Conservation (phyloP, 805 yeast species). For the Kockiozyma suomiensis region DNA sequence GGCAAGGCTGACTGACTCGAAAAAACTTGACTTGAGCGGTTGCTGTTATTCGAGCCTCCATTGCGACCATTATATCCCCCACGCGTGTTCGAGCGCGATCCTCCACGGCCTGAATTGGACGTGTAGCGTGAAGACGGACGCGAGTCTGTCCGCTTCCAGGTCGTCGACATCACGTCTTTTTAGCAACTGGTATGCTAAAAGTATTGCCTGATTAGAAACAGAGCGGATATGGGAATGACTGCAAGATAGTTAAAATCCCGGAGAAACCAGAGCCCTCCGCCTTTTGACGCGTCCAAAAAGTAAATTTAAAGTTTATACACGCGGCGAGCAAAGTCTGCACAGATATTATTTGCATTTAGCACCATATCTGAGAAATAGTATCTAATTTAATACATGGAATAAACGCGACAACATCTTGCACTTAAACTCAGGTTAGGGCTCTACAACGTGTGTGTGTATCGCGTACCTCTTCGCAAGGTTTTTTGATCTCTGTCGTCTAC, state of each 20-base stretch:
- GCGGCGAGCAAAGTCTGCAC: background rate
- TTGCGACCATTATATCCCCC: background rate
- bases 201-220: background rate
- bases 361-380: background rate
- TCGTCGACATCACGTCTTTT: background rate
- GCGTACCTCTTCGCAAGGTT: slow-evolving; percentile 1
- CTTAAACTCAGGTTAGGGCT: background rate
- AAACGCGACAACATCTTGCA: slow-evolving; percentile 9
- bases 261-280: no score
- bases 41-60: background rate
- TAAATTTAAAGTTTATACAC: background rate
- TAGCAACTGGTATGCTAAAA: background rate
- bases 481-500: background rate
- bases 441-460: background rate
- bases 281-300: slow-evolving; percentile 1
- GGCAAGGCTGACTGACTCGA: slow-evolving; percentile 9
- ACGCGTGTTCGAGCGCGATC: slow-evolving; percentile 3
- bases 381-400: background rate
- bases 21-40: background rate
- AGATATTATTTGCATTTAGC: background rate
- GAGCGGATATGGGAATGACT: no score
- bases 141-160: slow-evolving; percentile 1
- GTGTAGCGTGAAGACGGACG: slow-evolving; percentile 20
- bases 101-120: slow-evolving; percentile 7
- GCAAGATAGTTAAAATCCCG: no score